phyloP scores from a whole-genome alignment of 306 rosid species.

The Pterocarpus macrocarpus region DNA sequence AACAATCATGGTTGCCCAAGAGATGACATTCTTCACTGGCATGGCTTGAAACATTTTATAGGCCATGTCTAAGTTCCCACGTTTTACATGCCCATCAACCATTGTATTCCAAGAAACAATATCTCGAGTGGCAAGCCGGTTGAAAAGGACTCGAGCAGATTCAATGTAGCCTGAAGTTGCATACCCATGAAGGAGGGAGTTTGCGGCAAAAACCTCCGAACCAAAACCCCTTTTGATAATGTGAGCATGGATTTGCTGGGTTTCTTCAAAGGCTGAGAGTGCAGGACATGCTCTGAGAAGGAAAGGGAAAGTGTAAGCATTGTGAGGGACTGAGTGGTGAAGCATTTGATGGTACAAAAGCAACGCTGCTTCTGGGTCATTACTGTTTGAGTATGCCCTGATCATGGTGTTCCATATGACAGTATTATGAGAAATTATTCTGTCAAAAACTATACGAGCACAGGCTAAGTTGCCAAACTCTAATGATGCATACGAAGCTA shows the following conservation, averaged over 20 bases:
- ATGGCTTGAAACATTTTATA: conserved; percentile 56
- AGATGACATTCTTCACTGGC: conserved; percentile 62
- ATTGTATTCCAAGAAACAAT: conserved; percentile 71
- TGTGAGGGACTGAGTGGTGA: conserved; percentile 59
- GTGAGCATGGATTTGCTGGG: conserved; percentile 63
- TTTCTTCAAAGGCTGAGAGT: conserved; percentile 63
- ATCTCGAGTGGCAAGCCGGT: conserved; percentile 56
- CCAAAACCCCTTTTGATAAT: conserved; percentile 68
- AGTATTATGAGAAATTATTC: conserved; percentile 63
- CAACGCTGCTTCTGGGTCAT: conserved; percentile 64
- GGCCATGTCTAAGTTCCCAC: conserved; percentile 55
- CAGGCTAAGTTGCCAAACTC: conserved; percentile 56
- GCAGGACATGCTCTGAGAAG: conserved; percentile 75
- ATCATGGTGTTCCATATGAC: conserved; percentile 74
- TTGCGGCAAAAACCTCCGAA: conserved; percentile 62
- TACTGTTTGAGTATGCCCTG: conserved; percentile 63
- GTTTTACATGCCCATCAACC: conserved; percentile 64
- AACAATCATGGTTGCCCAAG: conserved; percentile 66
- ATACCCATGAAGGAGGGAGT: conserved; percentile 67
- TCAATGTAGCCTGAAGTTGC: conserved; percentile 54
- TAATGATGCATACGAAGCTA: conserved; percentile 55
- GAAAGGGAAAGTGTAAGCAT: conserved; percentile 75
- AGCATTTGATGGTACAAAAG: conserved; percentile 65
- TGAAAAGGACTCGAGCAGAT: conserved; percentile 57
- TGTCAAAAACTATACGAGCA: conserved; percentile 63